Percentiles rank a stretch among this genome's conserved stretches.
Conservation (phyloP, 2,329 filamentous ascomycete genomes). For the Talaromyces sp. region DNA sequence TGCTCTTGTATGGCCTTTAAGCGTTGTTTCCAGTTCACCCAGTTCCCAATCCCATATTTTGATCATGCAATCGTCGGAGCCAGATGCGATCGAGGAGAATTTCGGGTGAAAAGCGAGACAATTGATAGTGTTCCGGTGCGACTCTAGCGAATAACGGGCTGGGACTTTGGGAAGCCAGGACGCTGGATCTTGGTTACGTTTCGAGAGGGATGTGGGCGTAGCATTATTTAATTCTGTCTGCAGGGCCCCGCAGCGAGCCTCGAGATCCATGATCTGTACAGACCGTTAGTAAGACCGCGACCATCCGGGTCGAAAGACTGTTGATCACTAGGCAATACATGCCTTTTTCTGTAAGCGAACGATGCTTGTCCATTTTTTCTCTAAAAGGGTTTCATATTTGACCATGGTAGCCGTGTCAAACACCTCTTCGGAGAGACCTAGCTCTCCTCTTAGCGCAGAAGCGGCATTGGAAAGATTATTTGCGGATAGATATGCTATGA, state of each 20-base stretch:
- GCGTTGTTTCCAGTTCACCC: conserved; percentile 81
- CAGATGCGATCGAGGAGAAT: conserved; percentile 84
- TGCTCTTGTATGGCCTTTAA: conserved; percentile 87
- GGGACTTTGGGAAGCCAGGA: conserved; percentile 84
- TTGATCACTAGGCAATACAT: conserved; percentile 21
- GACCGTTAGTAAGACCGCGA: conserved; percentile 13
- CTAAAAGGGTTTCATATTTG: conserved; percentile 88
- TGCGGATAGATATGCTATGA: conserved; percentile 80
- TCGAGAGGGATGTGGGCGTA: conserved; percentile 72
- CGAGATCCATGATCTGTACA: conserved; percentile 82
- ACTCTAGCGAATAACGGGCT: conserved; percentile 75
- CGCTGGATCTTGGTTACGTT: conserved; percentile 75
- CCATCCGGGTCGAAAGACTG: background rate
- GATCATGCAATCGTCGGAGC: conserved; percentile 87
- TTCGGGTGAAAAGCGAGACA: conserved; percentile 90
- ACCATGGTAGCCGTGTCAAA: conserved; percentile 81
- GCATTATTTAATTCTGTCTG: conserved; percentile 82
- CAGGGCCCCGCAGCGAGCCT: conserved; percentile 66
- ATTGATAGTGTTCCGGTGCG: conserved; percentile 75
- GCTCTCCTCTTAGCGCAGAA: conserved; percentile 69
- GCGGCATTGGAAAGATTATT: conserved; percentile 68
- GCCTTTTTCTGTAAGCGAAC: conserved; percentile 95
- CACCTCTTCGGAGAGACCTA: conserved; percentile 54
- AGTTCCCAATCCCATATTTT: conserved; percentile 98
- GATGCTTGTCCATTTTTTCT: conserved; percentile 98